Evolutionary conservation across 129 eudicot species (phyloP).

Genomic region (Centella asiatica): DNA sequence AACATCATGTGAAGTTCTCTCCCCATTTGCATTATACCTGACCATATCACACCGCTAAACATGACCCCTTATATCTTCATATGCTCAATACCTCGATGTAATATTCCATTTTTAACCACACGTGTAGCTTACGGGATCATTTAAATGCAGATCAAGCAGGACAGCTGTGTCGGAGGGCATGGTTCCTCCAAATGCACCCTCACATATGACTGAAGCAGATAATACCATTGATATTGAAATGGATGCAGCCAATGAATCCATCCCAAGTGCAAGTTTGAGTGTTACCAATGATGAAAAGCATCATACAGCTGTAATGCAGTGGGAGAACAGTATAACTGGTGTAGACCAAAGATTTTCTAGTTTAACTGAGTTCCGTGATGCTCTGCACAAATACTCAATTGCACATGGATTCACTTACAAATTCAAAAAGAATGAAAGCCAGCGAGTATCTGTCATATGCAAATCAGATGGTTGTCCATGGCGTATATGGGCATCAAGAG

Average conservation of each 20-base stretch:
- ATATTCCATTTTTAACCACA: too few relatives aligned
- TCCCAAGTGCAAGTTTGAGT: background rate
- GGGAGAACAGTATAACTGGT: conserved; percentile 22
- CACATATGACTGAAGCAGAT: conserved; percentile 1
- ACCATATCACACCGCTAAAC: too few relatives aligned
- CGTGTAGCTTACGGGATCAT: background rate
- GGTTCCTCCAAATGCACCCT: background rate
- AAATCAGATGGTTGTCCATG: conserved; percentile 24
- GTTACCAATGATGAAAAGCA: background rate
- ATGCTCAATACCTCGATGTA: background rate
- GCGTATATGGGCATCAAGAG: conserved; percentile 21
- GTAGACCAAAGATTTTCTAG: conserved; percentile 17
- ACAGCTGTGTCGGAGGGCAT: conserved; percentile 2
- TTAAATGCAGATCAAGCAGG: conserved; percentile 15
- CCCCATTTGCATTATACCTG: too few relatives aligned
- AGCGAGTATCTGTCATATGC: conserved; percentile 21
- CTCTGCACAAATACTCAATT: conserved; percentile 17
- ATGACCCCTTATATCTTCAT: background rate
- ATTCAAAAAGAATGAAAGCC: conserved; percentile 23
- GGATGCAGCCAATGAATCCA: background rate
- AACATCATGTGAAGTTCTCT: too few relatives aligned
- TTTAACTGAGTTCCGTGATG: conserved; percentile 21
- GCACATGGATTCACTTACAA: conserved; percentile 22
- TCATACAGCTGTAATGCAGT: conserved; percentile 10
- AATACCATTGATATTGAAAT: conserved; percentile 13